Base-by-base conservation (phyloP, 192 early-diverging fungal genomes). In the Entrophospora sp. region DNA sequence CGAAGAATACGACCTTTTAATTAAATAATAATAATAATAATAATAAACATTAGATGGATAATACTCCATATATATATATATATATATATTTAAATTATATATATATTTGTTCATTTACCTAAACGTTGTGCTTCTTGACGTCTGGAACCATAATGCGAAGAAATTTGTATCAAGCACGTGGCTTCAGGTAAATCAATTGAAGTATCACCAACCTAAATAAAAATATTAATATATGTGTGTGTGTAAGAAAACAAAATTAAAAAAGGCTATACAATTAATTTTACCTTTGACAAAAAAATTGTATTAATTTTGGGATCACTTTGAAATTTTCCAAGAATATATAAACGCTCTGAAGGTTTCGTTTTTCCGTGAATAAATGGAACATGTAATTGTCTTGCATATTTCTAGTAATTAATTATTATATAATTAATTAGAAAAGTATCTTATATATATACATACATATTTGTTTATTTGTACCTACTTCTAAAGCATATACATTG, bases 61-160 rank as follows among this genome's bases (percentile, higher is more conserved):
- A n/a, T n/a, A n/a, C n/a, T n/a, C n/a, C n/a, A n/a, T n/a, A n/a
- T n/a, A n/a, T n/a, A n/a, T n/a, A n/a, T n/a, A n/a, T n/a, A n/a
- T n/a, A n/a, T n/a, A n/a, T n/a, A n/a, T n/a, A n/a, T n/a, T n/a
- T n/a, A n/a, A n/a, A n/a, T n/a, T n/a, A n/a, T n/a, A n/a, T n/a
- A n/a, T n/a, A n/a, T n/a, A n/a, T n/a, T n/a, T n/a, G n/a, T n/a
- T n/a, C 7, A 18, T 18, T 44, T 35, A 63, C 61, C 93, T 27
- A 99, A 77, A 5, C 97, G 85, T 78, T 99, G 97, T 0, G 97
- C 97, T 77, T 99, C 97, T 77, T 99, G 97, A 51, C 97, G 84
- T 43, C 97, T 86, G 8, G 92, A 95, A 13, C 97, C 96, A 73
- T 93, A 99, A 67, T 99, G 97, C 0, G 91, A 93, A 3, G 96